Evolutionary conservation across 1,284 basidiomycete species (phyloP).

Genomic region (Leccinum angustisporum): DNA sequence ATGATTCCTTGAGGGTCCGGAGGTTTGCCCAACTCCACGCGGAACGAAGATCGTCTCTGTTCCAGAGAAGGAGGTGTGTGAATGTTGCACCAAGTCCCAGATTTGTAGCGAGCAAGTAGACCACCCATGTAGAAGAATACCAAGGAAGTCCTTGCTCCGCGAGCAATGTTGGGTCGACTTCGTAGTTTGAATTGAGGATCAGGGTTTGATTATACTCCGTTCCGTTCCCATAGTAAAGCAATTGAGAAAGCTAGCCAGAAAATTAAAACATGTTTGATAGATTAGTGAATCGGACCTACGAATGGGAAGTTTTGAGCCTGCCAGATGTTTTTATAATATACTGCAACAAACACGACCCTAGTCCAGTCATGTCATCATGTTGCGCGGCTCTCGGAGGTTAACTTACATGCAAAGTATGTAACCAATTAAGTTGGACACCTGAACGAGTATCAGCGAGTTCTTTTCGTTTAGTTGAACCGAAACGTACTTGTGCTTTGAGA

Average conservation of each 20-base stretch:
- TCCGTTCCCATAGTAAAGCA: conserved; percentile 50
- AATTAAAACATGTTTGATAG: background rate
- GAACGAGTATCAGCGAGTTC: background rate
- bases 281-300: conserved; percentile 24
- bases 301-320: conserved; percentile 49
- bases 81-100: conserved; percentile 48
- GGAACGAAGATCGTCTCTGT: conserved; percentile 40
- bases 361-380: background rate
- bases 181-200: conserved; percentile 48
- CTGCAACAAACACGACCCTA: conserved; percentile 44
- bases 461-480: background rate
- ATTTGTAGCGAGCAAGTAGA: conserved; percentile 30
- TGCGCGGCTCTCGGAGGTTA: background rate
- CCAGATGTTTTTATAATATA: conserved; percentile 51
- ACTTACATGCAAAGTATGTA: conserved; percentile 48
- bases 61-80: conserved; percentile 53
- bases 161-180: conserved; percentile 45
- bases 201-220: conserved; percentile 45
- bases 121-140: conserved; percentile 40
- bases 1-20: conserved; percentile 13
- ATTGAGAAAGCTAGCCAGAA: conserved; percentile 40
- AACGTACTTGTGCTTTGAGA: conserved; percentile 41
- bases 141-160: conserved; percentile 42
- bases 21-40: conserved; percentile 47
- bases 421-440: conserved; percentile 46